phyloP scores from a whole-genome alignment of 768 basidiomycete genomes.

The Agaricus bisporus region DNA sequence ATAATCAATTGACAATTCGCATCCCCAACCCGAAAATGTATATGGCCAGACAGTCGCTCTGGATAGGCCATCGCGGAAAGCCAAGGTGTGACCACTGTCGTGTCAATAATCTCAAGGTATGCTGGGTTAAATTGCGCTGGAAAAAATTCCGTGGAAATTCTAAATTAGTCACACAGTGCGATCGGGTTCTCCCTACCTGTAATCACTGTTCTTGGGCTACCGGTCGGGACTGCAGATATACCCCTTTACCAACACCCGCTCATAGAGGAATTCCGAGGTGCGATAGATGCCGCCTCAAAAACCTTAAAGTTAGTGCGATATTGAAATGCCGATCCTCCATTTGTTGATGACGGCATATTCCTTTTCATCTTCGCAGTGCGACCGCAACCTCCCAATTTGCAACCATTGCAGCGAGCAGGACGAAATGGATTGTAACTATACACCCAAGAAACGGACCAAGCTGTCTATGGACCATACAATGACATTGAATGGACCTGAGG shows the following conservation, averaged over 20 bases:
- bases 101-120: conserved; percentile 63
- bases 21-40: conserved; percentile 65
- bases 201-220: conserved; percentile 66
- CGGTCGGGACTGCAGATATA: conserved; percentile 64
- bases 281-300: conserved; percentile 61
- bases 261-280: conserved; percentile 72
- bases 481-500: conserved; percentile 9
- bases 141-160: conserved; percentile 1
- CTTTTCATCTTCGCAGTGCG: conserved; percentile 40
- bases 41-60: conserved; percentile 64
- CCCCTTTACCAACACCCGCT: conserved; percentile 68
- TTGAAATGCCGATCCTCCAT: background rate
- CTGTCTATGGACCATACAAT: conserved; percentile 11
- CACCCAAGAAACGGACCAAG: conserved; percentile 63
- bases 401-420: conserved; percentile 56
- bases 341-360: background rate
- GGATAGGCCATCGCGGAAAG: conserved; percentile 72
- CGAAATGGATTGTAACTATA: conserved; percentile 59
- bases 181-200: conserved; percentile 63
- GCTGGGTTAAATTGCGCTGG: conserved; percentile 16
- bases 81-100: conserved; percentile 73
- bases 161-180: conserved; percentile 40
- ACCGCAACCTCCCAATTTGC: conserved; percentile 65
- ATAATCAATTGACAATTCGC: conserved; percentile 52
- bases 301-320: conserved; percentile 49